Base-by-base conservation (phyloP, 163 green algal species). In the Chlorella variabilis region DNA sequence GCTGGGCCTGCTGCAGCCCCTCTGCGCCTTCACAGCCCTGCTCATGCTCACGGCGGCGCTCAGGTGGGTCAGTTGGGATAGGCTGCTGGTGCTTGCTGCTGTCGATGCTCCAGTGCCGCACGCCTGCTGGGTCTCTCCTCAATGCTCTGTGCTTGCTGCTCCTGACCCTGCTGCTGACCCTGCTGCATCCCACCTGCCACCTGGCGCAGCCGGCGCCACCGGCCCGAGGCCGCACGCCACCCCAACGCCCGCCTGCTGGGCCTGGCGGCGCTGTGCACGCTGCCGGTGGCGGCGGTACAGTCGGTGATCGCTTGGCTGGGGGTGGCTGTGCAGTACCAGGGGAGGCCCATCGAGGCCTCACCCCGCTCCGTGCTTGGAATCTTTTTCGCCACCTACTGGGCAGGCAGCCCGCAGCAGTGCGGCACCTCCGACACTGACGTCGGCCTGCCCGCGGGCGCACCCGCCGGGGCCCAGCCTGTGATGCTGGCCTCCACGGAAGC, bases 301-400 rank as follows among this genome's bases (percentile, higher is more conserved):
- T 45, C 67, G 25, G 80, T 77, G 27, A 39, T 85, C 4, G 84
- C 84, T 27, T 89, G 80, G 80, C 42, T 89, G 39, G 48, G 75
- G 9, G n/a, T 82, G 27, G 39, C 25, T 31, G 25, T 89, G 33
- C 48, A 48, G n/a, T 71, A 66, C 38, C 45, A 79, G 20, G 78
- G 71, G 11, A 21, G 66, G 23, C 27, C 36, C 2, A 45, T 81
- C 0, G 84, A 89, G 68, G 38, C 41, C 0, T 1, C 39, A 11
- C 84, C 84, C 3, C 79, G 54, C 36, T 81, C 76, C 21, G 15
- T 84, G 13, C 68, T 89, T 4, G 84, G 84, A 7, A 75, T 75
- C 31, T 86, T 89, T 18, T 86, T 89, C 29, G 84, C 78, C 31
- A 66, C 54, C 8, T 89, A 78, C 67, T 81, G 67, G 75, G 17